Evolutionary conservation across 2,329 filamentous ascomycete species (phyloP).

Genomic region (Gyromitra esculenta): DNA sequence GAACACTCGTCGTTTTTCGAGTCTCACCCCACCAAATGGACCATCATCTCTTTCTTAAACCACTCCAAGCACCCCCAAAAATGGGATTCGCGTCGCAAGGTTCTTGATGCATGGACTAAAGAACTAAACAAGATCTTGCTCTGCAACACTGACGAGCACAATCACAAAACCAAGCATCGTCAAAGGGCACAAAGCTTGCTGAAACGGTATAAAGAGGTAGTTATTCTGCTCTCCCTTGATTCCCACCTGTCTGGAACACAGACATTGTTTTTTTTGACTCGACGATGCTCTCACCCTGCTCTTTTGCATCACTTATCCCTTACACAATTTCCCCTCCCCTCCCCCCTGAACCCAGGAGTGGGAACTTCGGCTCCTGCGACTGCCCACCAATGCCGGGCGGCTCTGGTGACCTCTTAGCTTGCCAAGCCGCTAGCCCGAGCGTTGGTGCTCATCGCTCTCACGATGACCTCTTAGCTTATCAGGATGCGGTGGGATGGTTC

Average conservation of each 20-base stretch:
- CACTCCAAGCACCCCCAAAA: not conserved
- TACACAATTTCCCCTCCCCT: not conserved
- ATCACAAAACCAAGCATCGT: not conserved
- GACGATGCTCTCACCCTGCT: too few species aligned
- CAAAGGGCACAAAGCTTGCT: not conserved
- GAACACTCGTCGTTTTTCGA: not conserved
- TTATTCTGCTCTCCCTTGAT: not conserved
- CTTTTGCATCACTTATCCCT: too few species aligned
- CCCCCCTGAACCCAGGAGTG: not conserved
- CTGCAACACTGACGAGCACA: not conserved
- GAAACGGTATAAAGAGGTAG: not conserved
- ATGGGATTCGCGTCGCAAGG: not conserved
- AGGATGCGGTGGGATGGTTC: not conserved
- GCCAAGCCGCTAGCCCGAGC: too few species aligned
- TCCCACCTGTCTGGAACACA: not conserved
- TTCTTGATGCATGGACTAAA: not conserved
- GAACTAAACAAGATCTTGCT: not conserved
- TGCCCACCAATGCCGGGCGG: not conserved
- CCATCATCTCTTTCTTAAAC: conserved; percentile 1
- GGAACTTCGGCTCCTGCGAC: not conserved
- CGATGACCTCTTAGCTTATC: not conserved
- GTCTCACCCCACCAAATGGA: not conserved
- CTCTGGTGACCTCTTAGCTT: too few species aligned
- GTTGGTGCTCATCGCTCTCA: conserved; percentile 1
- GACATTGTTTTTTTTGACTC: too few species aligned